Evolutionary conservation across 306 rosid species (phyloP).

Genomic region (Prosopis cineraria): DNA sequence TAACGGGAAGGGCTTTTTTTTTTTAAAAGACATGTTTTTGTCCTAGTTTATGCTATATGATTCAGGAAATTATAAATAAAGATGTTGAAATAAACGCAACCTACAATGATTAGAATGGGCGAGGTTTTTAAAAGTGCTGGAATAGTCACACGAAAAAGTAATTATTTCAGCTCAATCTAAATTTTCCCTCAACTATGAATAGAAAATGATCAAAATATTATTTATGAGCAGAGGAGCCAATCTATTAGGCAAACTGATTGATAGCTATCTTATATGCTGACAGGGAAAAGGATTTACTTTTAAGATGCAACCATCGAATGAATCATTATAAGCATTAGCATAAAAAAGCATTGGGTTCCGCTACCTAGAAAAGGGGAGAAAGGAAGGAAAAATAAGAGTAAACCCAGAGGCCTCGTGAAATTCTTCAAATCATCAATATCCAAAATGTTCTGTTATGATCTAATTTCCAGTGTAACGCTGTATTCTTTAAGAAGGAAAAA

Average conservation of each 20-base stretch:
- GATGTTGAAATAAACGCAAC: neutral
- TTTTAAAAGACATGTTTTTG: neutral
- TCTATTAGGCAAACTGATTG: constrained; percentile 18
- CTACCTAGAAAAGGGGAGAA: neutral
- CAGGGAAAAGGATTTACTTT: neutral
- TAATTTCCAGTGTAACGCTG: neutral
- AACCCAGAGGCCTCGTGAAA: neutral
- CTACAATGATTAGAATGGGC: neutral
- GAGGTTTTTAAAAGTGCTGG: neutral
- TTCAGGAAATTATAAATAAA: neutral
- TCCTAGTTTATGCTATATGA: neutral
- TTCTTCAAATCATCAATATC: constrained; percentile 18
- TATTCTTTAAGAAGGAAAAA: neutral
- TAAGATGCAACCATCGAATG: neutral
- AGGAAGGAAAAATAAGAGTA: constrained; percentile 5
- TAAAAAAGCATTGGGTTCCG: neutral
- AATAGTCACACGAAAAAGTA: neutral
- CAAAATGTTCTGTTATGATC: neutral
- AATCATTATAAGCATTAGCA: neutral
- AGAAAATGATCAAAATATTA: neutral
- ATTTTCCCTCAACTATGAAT: constrained; percentile 8
- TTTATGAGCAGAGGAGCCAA: neutral
- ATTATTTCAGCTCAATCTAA: constrained; percentile 19
- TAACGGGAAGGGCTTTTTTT: neutral
- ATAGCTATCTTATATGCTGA: neutral